Percentiles rank a stretch among this genome's conserved stretches.
Evolutionary conservation across 306 rosid genomes (phyloP).

Genomic region (Vigna nakashimae): DNA sequence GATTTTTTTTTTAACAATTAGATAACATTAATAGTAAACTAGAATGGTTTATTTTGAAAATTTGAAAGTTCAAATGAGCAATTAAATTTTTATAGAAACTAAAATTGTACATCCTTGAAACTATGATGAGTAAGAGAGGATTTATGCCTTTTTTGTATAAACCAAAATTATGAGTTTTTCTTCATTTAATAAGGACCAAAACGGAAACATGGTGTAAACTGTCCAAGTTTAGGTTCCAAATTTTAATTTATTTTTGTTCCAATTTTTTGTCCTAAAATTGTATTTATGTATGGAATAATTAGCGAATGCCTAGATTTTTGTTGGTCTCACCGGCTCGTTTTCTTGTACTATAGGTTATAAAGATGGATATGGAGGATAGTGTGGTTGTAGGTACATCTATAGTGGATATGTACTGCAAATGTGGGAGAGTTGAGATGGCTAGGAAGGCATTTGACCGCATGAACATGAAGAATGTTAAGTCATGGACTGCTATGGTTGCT

Average conservation of each 20-base stretch:
- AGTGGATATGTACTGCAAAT: slow-evolving; percentile 81
- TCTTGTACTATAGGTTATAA: slow-evolving; percentile 60
- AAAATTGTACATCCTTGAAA: no score
- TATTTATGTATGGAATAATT: slow-evolving; percentile 25
- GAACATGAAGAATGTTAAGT: slow-evolving; percentile 74
- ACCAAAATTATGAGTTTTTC: background rate
- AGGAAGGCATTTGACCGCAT: slow-evolving; percentile 71
- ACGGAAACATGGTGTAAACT: background rate
- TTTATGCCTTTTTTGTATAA: background rate
- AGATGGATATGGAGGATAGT: slow-evolving; percentile 71
- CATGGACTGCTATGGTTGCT: slow-evolving; percentile 80
- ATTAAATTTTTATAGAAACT: no score
- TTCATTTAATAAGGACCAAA: slow-evolving; percentile 1
- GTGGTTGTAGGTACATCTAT: slow-evolving; percentile 69
- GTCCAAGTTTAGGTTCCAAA: background rate
- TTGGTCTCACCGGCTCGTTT: slow-evolving; percentile 21
- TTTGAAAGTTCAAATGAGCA: no score
- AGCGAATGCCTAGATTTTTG: slow-evolving; percentile 4
- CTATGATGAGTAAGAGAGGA: no score
- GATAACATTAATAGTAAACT: no score
- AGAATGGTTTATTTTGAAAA: no score
- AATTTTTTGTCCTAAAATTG: background rate
- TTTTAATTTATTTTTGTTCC: background rate
- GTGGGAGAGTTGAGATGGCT: slow-evolving; percentile 76
- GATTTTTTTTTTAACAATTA: no score